phyloP scores from a whole-genome alignment of 768 basidiomycete genomes.

The Lentinula guzmanii region DNA sequence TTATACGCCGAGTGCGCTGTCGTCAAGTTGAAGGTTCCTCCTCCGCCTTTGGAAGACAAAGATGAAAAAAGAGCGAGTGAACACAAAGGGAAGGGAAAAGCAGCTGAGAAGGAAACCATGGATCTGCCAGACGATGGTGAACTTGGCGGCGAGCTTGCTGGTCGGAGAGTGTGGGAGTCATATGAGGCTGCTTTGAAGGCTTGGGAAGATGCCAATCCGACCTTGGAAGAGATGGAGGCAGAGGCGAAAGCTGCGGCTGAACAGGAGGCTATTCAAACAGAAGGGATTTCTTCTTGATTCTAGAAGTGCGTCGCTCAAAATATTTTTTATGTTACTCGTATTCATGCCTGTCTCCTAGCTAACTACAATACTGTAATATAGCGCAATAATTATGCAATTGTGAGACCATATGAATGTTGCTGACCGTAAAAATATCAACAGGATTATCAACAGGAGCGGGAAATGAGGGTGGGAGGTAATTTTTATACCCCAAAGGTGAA shows the following conservation, averaged over 20 bases:
- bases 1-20: slow-evolving; percentile 74
- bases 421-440: too few relatives aligned
- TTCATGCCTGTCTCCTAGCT: neutral
- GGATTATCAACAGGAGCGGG: too few relatives aligned
- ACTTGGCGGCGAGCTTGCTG: slow-evolving; percentile 62
- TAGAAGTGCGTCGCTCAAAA: neutral
- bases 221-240: neutral
- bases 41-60: slow-evolving; percentile 4
- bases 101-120: slow-evolving; percentile 20
- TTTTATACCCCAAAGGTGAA: too few relatives aligned
- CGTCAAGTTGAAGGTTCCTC: slow-evolving; percentile 38
- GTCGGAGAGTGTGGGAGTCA: slow-evolving; percentile 70
- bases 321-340: neutral
- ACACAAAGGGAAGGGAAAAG: slow-evolving; percentile 12
- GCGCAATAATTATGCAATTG: too few relatives aligned
- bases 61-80: slow-evolving; percentile 16
- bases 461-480: too few relatives aligned
- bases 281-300: neutral
- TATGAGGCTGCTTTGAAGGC: slow-evolving; percentile 61
- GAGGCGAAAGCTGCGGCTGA: slow-evolving; percentile 7
- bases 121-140: slow-evolving; percentile 59
- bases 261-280: neutral
- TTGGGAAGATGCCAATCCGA: slow-evolving; percentile 50
- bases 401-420: too few relatives aligned
- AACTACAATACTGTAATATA: too few relatives aligned